phyloP scores from a whole-genome alignment of 2,329 filamentous ascomycete genomes.

The Tricladium varicosporioides region DNA sequence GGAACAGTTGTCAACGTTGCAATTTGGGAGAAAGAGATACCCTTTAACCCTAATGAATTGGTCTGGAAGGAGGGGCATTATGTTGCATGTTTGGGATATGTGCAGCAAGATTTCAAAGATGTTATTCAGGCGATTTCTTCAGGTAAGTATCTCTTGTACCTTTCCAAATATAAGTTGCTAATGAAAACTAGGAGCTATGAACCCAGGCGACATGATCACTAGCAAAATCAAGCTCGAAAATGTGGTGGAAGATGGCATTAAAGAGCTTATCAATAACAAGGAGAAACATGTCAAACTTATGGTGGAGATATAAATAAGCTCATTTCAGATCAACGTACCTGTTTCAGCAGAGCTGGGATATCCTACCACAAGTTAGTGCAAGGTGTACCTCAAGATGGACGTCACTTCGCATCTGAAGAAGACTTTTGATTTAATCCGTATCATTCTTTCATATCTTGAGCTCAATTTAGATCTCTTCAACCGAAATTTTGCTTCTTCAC shows the following conservation, averaged over 20 bases:
- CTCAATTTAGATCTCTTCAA: too few species aligned
- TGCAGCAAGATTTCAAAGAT: conserved; percentile 48
- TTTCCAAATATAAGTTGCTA: neutral
- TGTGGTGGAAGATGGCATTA: conserved; percentile 56
- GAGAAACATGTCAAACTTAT: conserved; percentile 63
- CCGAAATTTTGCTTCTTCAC: too few species aligned
- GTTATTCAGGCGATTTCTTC: conserved; percentile 51
- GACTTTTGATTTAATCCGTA: too few species aligned
- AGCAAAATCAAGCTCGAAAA: conserved; percentile 53
- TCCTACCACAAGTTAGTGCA: neutral
- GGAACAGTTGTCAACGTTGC: conserved; percentile 64
- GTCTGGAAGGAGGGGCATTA: conserved; percentile 53
- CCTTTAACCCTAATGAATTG: conserved; percentile 52
- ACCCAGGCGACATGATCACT: conserved; percentile 59
- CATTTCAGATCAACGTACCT: neutral
- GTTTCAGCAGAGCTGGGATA: neutral
- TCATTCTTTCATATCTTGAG: too few species aligned
- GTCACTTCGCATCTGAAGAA: too few species aligned
- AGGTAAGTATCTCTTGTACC: conserved; percentile 24
- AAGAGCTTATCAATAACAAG: conserved; percentile 55
- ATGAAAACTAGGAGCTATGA: conserved; percentile 42
- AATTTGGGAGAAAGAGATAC: conserved; percentile 57
- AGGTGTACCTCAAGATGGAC: too few species aligned
- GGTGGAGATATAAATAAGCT: conserved; percentile 40
- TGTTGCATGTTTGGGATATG: conserved; percentile 35